These are phyloP conservation scores for Malus hybrid DNA, from an alignment of 331 rosid genomes.

Conservation along the genomic window DNA sequence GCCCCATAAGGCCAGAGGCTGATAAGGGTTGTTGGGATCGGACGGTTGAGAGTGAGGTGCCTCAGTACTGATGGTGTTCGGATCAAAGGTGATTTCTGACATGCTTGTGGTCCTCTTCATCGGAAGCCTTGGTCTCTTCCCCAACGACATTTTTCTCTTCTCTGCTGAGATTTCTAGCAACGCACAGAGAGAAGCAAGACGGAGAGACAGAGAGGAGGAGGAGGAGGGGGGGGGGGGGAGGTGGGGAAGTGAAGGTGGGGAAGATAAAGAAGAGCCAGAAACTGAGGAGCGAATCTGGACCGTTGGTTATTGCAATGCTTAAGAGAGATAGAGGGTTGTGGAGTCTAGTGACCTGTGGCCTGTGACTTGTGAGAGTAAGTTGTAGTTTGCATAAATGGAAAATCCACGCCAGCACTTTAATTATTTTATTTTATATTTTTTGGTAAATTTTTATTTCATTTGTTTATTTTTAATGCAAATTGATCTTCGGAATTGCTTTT, in stretches of 20 bases:
- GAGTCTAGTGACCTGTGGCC: not conserved
- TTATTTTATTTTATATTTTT: not conserved
- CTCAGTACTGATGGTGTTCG: conserved; percentile 24
- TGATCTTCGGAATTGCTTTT: not conserved
- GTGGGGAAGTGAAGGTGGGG: conserved; percentile 17
- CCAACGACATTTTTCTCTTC: conserved; percentile 45
- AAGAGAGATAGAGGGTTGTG: not conserved
- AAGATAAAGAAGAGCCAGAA: conserved; percentile 45
- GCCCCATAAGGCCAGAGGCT: not conserved
- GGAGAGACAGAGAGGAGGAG: no score
- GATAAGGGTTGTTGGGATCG: conserved; percentile 20
- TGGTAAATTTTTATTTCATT: not conserved
- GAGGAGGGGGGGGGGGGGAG: not conserved
- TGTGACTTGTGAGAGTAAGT: not conserved
- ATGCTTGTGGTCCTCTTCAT: conserved; percentile 75
- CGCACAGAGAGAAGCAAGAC: not conserved
- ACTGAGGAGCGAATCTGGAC: conserved; percentile 51
- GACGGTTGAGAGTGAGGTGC: conserved; percentile 16
- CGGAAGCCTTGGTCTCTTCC: conserved; percentile 67
- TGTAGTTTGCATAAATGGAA: not conserved
- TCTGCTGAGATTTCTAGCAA: not conserved
- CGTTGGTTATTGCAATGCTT: conserved; percentile 26
- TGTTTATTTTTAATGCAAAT: not conserved
- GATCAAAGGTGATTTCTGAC: conserved; percentile 71
- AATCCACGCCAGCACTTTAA: conserved; percentile 39